Evolutionary conservation across 2,329 filamentous ascomycete genomes (phyloP).

Genomic region (Fusarium decemcellulare): DNA sequence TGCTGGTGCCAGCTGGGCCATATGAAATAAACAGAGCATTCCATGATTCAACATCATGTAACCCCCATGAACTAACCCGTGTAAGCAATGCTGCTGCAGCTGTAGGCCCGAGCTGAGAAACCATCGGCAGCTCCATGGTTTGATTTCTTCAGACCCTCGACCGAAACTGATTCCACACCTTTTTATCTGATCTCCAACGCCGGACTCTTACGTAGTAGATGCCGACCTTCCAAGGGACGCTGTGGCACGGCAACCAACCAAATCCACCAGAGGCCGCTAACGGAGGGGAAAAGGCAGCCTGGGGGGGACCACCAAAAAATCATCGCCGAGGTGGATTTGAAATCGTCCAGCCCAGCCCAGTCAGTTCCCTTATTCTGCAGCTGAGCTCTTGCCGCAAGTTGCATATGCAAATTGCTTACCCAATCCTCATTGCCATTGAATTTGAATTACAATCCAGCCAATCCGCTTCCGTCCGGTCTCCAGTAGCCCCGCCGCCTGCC

Average conservation of each 20-base stretch:
- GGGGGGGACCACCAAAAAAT: constrained; percentile 34
- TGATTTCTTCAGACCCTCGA: background rate
- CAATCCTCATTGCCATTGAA: constrained; percentile 30
- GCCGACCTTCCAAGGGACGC: constrained; percentile 4
- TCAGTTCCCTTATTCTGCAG: background rate
- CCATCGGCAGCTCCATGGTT: too few species aligned
- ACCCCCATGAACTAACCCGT: background rate
- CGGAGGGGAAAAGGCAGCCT: constrained; percentile 9
- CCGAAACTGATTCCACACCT: constrained; percentile 29
- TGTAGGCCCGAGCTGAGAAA: background rate
- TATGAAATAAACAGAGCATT: background rate
- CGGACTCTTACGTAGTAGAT: constrained; percentile 3
- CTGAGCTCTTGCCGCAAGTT: background rate
- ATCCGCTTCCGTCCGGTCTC: constrained; percentile 21
- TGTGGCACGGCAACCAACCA: constrained; percentile 17
- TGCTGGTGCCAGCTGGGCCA: background rate
- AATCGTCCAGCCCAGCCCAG: constrained; percentile 38
- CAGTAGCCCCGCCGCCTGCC: constrained; percentile 29
- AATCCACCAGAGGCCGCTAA: constrained; percentile 26
- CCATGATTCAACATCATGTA: background rate
- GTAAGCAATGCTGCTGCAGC: constrained; percentile 1
- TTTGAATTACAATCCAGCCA: constrained; percentile 17
- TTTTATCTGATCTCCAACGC: background rate
- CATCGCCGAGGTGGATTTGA: constrained; percentile 43
- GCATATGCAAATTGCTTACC: constrained; percentile 37